Evolutionary conservation across 1,139 yeast genomes (phyloP).

Genomic region (Protomyces pachydermus): DNA sequence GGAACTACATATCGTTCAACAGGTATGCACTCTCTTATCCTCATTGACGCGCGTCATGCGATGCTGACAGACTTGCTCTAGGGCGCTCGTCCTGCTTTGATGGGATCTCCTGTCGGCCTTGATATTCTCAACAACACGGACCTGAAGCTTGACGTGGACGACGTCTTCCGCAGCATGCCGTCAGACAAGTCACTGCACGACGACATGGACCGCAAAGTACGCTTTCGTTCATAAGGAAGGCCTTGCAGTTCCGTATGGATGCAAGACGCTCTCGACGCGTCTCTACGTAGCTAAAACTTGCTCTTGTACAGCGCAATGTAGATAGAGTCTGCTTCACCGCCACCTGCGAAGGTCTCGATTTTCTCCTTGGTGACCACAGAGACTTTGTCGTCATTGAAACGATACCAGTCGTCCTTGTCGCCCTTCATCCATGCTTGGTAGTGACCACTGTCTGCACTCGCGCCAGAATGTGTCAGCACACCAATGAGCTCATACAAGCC

Average conservation of each 20-base stretch:
- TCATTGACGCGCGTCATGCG: background rate
- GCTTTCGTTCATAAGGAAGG: background rate
- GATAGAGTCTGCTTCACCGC: slow-evolving; percentile 97
- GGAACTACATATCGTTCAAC: slow-evolving; percentile 48
- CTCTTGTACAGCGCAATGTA: slow-evolving; percentile 70
- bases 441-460: slow-evolving; percentile 96
- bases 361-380: slow-evolving; percentile 66
- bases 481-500: slow-evolving; percentile 80
- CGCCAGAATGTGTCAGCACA: slow-evolving; percentile 87
- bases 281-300: slow-evolving; percentile 22
- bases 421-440: slow-evolving; percentile 72
- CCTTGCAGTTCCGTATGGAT: background rate
- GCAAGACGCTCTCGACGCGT: slow-evolving; percentile 40
- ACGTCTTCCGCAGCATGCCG: background rate
- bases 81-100: background rate
- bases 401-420: slow-evolving; percentile 72
- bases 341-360: slow-evolving; percentile 81
- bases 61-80: background rate
- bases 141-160: background rate
- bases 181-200: background rate
- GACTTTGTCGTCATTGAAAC: slow-evolving; percentile 92
- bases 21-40: background rate
- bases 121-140: background rate
- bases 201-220: slow-evolving; percentile 1
- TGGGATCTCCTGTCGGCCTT: background rate